A percentile compares a stretch with the other conserved stretches of the same genome.
phyloP scores from a whole-genome alignment of 78 protist genomes.

The Polysphondylium violaceum region DNA sequence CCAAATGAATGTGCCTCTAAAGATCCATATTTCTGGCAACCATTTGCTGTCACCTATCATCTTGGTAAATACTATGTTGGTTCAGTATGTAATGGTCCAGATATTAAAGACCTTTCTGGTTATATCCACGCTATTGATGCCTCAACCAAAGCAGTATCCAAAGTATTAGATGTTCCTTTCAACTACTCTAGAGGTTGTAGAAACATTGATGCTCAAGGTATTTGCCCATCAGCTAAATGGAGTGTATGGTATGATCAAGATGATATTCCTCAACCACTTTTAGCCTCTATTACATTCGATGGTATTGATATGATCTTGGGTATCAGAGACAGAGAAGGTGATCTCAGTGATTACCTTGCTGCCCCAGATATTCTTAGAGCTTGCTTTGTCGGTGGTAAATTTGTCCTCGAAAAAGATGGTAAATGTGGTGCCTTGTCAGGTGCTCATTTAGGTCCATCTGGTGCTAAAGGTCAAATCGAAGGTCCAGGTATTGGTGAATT shows the following conservation, averaged over 20 bases:
- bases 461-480: conserved; percentile 26
- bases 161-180: conserved; percentile 19
- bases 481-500: conserved; percentile 72
- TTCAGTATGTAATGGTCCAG: conserved; percentile 36
- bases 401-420: conserved; percentile 47
- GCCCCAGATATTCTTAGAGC: conserved; percentile 46
- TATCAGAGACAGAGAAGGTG: conserved; percentile 62
- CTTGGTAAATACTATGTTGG: conserved; percentile 59
- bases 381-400: conserved; percentile 22
- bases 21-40: conserved; percentile 4
- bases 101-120: conserved; percentile 10
- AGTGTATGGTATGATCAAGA: conserved; percentile 20
- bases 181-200: conserved; percentile 60
- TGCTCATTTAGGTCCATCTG: conserved; percentile 47
- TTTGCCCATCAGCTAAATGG: conserved; percentile 14
- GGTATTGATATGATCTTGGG: conserved; percentile 23
- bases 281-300: conserved; percentile 48
- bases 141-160: neutral
- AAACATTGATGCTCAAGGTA: conserved; percentile 13
- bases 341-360: conserved; percentile 14
- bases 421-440: conserved; percentile 38
- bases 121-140: conserved; percentile 15
- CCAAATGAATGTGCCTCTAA: conserved; percentile 31
- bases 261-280: conserved; percentile 51
- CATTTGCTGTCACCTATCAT: conserved; percentile 40